Evolutionary conservation across 352 stramenopile genomes (phyloP).

Genomic region (Globisporangium abappressorium): DNA sequence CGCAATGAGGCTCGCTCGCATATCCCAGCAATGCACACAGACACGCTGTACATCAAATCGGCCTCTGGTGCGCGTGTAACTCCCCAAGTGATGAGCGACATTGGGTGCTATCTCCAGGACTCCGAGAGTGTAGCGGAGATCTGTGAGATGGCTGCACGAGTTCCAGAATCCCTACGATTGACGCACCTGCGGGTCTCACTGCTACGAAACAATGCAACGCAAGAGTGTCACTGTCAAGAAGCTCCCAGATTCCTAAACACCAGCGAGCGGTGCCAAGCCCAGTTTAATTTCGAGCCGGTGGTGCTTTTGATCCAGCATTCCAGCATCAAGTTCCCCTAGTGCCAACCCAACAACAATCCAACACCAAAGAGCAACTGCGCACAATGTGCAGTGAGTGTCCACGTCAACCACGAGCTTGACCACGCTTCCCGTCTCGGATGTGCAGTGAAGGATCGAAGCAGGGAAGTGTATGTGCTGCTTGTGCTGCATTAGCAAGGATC

Average conservation of each 20-base stretch:
- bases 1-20: not conserved
- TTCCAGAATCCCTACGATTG: not conserved
- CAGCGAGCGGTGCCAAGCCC: not conserved
- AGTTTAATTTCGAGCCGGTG: not conserved
- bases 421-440: too few relatives aligned
- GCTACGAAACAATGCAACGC: not conserved
- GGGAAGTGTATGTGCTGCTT: too few relatives aligned
- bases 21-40: not conserved
- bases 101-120: not conserved
- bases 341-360: not conserved
- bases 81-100: not conserved
- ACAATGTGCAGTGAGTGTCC: not conserved
- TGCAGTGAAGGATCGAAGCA: too few relatives aligned
- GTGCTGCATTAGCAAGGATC: too few relatives aligned
- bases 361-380: not conserved
- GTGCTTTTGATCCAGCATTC: not conserved
- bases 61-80: too few relatives aligned
- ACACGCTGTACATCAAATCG: not conserved
- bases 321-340: not conserved
- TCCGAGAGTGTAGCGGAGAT: not conserved
- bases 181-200: not conserved
- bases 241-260: not conserved
- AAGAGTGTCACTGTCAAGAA: not conserved
- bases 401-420: too few relatives aligned
- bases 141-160: not conserved